These are phyloP conservation scores for Aspergillus sp. DNA, from an alignment of 2,329 filamentous ascomycete genomes.

Conservation along the genomic window DNA sequence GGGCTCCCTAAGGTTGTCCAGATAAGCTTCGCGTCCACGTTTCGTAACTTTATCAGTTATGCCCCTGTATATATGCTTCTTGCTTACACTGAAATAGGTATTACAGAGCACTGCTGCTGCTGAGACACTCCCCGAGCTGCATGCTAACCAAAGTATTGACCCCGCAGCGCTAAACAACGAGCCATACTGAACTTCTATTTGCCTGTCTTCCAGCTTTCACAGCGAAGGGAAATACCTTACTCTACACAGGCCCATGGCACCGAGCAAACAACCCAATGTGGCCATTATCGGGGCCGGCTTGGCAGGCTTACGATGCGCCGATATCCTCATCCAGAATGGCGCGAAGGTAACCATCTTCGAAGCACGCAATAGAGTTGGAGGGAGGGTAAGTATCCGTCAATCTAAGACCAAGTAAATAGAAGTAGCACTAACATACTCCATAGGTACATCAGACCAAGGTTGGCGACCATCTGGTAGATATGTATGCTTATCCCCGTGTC, in stretches of 20 bases:
- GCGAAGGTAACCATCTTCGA: constrained; percentile 61
- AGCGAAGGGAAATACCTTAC: neutral
- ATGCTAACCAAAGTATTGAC: neutral
- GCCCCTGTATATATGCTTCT: neutral
- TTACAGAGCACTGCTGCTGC: neutral
- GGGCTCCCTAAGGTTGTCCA: neutral
- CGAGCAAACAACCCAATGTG: constrained; percentile 49
- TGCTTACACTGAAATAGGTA: neutral
- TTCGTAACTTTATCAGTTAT: neutral
- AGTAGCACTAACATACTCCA: constrained; percentile 7
- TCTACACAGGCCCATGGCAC: neutral
- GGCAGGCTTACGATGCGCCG: constrained; percentile 60
- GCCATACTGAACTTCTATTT: neutral
- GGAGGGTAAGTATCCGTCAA: constrained; percentile 40
- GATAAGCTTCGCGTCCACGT: neutral
- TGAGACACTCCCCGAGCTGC: neutral
- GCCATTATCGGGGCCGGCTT: constrained; percentile 62
- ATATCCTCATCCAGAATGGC: constrained; percentile 57
- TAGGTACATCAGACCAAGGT: constrained; percentile 52
- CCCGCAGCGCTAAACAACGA: neutral
- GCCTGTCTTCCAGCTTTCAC: neutral
- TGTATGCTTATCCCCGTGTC: constrained; percentile 43
- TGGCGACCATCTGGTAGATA: constrained; percentile 54
- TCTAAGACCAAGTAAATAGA: neutral
- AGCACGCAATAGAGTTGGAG: constrained; percentile 58